A percentile compares a stretch with the other conserved stretches of the same genome.
Conservation (phyloP, 495 filamentous ascomycete genomes). For the Penicillium robsamsonii region DNA sequence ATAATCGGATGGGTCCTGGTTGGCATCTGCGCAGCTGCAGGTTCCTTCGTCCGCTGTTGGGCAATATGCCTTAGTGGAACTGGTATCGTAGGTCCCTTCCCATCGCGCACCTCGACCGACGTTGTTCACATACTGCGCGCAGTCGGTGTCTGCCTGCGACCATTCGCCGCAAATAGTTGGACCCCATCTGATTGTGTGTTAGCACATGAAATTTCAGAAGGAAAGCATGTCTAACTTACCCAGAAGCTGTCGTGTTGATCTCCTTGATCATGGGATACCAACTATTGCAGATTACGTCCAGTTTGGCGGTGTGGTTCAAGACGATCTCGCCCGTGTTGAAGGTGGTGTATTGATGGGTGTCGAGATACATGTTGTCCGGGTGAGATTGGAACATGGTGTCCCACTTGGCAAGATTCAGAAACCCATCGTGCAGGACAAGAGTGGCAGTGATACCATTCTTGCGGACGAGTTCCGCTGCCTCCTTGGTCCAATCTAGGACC, state of each 20-base stretch:
- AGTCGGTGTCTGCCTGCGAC: conserved; percentile 98
- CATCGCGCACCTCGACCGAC: conserved; percentile 85
- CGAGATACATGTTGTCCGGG: conserved; percentile 61
- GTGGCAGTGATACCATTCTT: conserved; percentile 65
- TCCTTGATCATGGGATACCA: conserved; percentile 77
- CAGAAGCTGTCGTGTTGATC: conserved; percentile 68
- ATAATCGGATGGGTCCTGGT: conserved; percentile 67
- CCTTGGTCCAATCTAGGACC: conserved; percentile 68
- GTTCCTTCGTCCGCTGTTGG: conserved; percentile 54
- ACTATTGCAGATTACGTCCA: conserved; percentile 78
- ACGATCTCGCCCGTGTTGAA: conserved; percentile 77
- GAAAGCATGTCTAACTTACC: conserved; percentile 43
- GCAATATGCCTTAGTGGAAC: conserved; percentile 64
- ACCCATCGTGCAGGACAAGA: conserved; percentile 79
- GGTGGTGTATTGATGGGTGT: conserved; percentile 92
- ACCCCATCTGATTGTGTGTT: conserved; percentile 59
- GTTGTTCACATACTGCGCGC: conserved; percentile 82
- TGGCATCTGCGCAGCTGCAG: conserved; percentile 75
- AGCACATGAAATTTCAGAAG: not conserved
- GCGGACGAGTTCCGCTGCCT: conserved; percentile 62
- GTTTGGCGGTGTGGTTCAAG: conserved; percentile 68
- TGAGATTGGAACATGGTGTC: conserved; percentile 61
- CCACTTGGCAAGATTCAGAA: conserved; percentile 78
- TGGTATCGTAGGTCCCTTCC: conserved; percentile 73
- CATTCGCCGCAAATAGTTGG: conserved; percentile 98